Evolutionary conservation across 345 rosid species (phyloP).

Genomic region (Aegle marmelos): DNA sequence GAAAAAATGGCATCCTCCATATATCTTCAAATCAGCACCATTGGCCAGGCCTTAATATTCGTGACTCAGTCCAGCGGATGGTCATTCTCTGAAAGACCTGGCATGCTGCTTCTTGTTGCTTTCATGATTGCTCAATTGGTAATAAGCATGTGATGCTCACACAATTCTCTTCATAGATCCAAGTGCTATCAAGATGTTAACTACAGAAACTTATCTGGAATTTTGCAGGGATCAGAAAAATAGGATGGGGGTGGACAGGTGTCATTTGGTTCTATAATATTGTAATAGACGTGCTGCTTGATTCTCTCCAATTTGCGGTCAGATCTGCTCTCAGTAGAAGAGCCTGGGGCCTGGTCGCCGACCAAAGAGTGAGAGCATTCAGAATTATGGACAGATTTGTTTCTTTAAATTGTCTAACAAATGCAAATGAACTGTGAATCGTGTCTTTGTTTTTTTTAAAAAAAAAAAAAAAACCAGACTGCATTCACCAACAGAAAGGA

Average conservation of each 20-base stretch:
- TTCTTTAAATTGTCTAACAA: background rate
- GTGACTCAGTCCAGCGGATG: conserved; percentile 63
- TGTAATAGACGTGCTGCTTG: conserved; percentile 24
- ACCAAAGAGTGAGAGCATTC: conserved; percentile 31
- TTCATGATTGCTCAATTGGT: conserved; percentile 53
- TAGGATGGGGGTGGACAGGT: conserved; percentile 41
- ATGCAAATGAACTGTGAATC: background rate
- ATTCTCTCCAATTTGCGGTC: conserved; percentile 35
- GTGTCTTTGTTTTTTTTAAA: too few species aligned
- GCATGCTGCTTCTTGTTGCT: conserved; percentile 35
- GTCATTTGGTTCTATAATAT: conserved; percentile 34
- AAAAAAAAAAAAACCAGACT: too few species aligned
- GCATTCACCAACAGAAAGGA: conserved; percentile 43
- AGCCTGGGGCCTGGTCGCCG: conserved; percentile 30
- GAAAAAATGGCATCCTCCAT: conserved; percentile 46
- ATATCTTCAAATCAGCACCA: conserved; percentile 61
- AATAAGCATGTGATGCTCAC: background rate
- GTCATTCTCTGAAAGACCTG: conserved; percentile 57
- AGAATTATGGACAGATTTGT: background rate
- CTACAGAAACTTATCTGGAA: conserved; percentile 5
- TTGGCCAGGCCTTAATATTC: conserved; percentile 45
- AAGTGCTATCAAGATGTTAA: background rate
- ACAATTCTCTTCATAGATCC: background rate
- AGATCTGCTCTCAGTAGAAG: conserved; percentile 32
- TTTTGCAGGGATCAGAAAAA: conserved; percentile 32